Evolutionary conservation across 352 stramenopile genomes (phyloP), one percentile per base, ranked within the genome.

Genomic region (Phytophthora lateralis): DNA sequence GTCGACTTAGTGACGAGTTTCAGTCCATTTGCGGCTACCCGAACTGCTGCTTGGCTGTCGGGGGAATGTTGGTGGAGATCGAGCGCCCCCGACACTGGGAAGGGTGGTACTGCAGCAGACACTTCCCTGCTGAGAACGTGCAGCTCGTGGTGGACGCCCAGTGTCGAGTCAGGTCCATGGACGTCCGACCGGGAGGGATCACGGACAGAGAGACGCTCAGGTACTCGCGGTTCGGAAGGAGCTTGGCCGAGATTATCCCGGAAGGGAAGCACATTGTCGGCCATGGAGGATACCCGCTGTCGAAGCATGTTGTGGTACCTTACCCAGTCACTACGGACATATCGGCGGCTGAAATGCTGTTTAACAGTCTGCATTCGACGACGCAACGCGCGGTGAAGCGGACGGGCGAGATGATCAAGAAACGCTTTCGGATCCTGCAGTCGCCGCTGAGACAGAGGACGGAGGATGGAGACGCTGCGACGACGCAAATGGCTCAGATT

Each of bases 91-190:
- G 54, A 15, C 54, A 60, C 2, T 60, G 61, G 54, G 54, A 65
- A 50, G 61, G 61, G 2, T 69, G 61, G 61, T 65, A 48, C 47
- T 69, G 61, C 34, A 51, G 17, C 27, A 64, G 54, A 47, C 50
- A 59, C 26, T 69, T 60, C 29, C 54, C 61, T 4, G 61, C 61
- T 1, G 61, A 69, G 34, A 69, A 69, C 14, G 61, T 69, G 3
- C 61, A 69, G n/a, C 35, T 69, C 1, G 61, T 69, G 41, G 61
- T 69, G 46, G 61, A 69, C 17, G 46, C 61, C 3, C 46, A 64
- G n/a, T 69, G n/a, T 17, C 20, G 47, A 35, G 61, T 69, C 6
- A 41, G 61, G 18, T 64, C 61, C 3, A 65, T 69, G 47, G 61
- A 65, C 14, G 55, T 69, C 7, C 61, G 61, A 45, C 61, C 61